Evolutionary conservation across 306 rosid species (phyloP).

Genomic region (Vigna hirtella): DNA sequence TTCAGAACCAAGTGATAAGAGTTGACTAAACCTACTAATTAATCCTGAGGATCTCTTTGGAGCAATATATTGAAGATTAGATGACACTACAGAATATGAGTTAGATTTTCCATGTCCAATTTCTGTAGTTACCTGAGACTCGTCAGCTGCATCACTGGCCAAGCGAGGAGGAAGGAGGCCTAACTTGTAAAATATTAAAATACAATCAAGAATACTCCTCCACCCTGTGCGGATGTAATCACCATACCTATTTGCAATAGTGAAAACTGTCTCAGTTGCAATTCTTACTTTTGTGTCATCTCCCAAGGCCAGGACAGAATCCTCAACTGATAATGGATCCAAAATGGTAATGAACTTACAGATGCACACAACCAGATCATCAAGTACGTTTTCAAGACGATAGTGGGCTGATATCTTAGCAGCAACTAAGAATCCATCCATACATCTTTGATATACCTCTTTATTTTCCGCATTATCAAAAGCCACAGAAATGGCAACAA

Average conservation of each 20-base stretch:
- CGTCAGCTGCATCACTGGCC: constrained; percentile 82
- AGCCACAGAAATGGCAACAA: constrained; percentile 91
- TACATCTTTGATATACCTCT: constrained; percentile 79
- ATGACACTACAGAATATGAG: constrained; percentile 60
- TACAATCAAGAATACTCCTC: constrained; percentile 90
- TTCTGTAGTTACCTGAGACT: constrained; percentile 67
- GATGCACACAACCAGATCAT: constrained; percentile 84
- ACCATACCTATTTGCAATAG: constrained; percentile 82
- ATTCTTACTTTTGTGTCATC: constrained; percentile 83
- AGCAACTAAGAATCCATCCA: constrained; percentile 80
- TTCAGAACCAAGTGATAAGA: constrained; percentile 83
- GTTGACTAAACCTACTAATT: constrained; percentile 92
- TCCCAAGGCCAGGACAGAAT: constrained; percentile 78
- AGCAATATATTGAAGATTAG: constrained; percentile 61
- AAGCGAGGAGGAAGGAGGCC: constrained; percentile 82
- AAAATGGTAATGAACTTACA: constrained; percentile 85
- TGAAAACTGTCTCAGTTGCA: constrained; percentile 83
- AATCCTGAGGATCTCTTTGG: constrained; percentile 81
- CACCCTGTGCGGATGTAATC: constrained; percentile 86
- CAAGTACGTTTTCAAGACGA: constrained; percentile 86
- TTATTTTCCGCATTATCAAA: constrained; percentile 88
- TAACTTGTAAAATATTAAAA: constrained; percentile 80
- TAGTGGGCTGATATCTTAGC: constrained; percentile 86
- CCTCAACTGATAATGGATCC: constrained; percentile 76
- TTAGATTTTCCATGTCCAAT: constrained; percentile 61